Percentiles rank a stretch among this genome's conserved stretches.
These are phyloP conservation scores for Ustulina deusta DNA, from an alignment of 2,329 filamentous ascomycete species.

Conservation along the genomic window DNA sequence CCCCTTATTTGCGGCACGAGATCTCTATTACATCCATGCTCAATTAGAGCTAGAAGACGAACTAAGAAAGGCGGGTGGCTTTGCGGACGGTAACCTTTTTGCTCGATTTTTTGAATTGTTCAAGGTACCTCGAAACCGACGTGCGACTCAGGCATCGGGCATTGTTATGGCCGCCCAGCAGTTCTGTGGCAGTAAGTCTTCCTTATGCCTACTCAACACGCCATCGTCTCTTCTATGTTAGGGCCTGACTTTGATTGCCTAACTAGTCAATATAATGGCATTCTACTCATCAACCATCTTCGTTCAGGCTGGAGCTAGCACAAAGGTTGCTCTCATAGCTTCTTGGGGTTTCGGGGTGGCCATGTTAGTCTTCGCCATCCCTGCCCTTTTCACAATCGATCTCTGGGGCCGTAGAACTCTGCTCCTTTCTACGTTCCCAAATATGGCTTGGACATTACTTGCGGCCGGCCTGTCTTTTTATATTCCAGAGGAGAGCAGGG, in stretches of 20 bases:
- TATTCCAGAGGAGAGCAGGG: not conserved
- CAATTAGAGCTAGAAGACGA: not conserved
- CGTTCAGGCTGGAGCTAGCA: not conserved
- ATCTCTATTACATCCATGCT: not conserved
- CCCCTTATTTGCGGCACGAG: not conserved
- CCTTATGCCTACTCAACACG: not conserved
- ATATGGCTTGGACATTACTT: constrained; percentile 2
- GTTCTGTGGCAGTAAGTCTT: constrained; percentile 2
- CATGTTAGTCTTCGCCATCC: not conserved
- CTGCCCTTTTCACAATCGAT: not conserved
- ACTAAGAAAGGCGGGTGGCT: not conserved
- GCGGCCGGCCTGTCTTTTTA: not conserved
- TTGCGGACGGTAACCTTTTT: not conserved
- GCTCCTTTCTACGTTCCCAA: not conserved
- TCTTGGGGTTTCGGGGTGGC: not conserved
- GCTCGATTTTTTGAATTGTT: not conserved
- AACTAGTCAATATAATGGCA: not conserved
- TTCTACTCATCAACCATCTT: not conserved
- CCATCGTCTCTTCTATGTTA: not conserved
- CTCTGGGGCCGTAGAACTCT: not conserved
- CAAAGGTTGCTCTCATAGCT: not conserved
- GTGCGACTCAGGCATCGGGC: not conserved
- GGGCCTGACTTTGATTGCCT: not conserved
- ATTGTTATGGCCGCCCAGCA: not conserved
- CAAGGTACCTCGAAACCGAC: not conserved